Conservation (phyloP, 139 green algal genomes). For the Nannochloris sp. region DNA sequence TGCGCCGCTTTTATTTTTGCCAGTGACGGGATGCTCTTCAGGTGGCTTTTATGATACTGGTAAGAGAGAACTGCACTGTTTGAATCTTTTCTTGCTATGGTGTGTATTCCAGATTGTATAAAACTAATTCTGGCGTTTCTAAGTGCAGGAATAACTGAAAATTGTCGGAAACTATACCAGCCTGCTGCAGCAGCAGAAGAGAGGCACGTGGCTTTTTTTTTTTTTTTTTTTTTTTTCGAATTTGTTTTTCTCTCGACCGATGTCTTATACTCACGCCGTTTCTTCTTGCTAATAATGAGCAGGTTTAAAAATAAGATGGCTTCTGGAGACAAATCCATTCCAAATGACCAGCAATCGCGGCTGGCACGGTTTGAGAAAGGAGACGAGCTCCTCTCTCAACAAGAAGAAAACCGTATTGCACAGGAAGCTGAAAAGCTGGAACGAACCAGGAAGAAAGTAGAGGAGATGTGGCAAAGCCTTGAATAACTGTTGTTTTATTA, state of each 20-base stretch:
- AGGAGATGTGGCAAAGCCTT: conserved; percentile 32
- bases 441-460: conserved; percentile 8
- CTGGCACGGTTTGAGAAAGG: not conserved
- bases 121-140: too few species aligned
- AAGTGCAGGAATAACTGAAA: conserved; percentile 5
- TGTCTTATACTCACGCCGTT: too few species aligned
- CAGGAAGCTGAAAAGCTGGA: conserved; percentile 4
- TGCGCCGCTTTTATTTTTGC: conserved; percentile 9
- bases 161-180: conserved; percentile 16
- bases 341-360: not conserved
- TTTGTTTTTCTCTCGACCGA: too few species aligned
- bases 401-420: conserved; percentile 2
- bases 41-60: conserved; percentile 15
- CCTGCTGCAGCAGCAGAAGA: conserved; percentile 17
- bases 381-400: not conserved
- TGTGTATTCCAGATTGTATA: not conserved
- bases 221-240: not conserved
- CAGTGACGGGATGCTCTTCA: conserved; percentile 4
- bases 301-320: too few species aligned
- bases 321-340: too few species aligned
- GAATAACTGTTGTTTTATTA: conserved; percentile 20
- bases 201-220: not conserved
- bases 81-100: too few species aligned
- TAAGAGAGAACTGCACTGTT: too few species aligned
- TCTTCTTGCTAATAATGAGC: too few species aligned